Conservation (phyloP, 495 filamentous ascomycete genomes). For the Tuber borchii region DNA sequence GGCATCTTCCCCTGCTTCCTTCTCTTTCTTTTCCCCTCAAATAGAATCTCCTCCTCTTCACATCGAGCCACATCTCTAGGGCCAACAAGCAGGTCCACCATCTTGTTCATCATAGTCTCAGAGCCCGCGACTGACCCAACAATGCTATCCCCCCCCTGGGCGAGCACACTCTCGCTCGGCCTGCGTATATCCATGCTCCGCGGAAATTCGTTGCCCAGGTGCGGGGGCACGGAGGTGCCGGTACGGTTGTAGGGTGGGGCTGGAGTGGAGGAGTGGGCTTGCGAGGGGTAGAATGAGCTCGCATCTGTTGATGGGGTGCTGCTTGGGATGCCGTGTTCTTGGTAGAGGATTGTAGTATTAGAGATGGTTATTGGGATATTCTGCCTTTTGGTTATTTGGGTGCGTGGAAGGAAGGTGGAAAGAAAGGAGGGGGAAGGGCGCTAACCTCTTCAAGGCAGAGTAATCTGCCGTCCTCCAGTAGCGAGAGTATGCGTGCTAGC, state of each 20-base stretch:
- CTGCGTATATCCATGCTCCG: conserved; percentile 23
- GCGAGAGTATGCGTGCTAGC: conserved; percentile 60
- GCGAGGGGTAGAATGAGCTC: conserved; percentile 35
- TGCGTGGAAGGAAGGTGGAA: not conserved
- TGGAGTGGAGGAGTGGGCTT: conserved; percentile 19
- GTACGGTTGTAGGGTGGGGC: conserved; percentile 20
- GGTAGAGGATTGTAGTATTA: conserved; percentile 52
- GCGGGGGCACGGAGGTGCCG: conserved; percentile 19
- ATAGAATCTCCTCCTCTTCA: conserved; percentile 43
- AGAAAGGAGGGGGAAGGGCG: not conserved
- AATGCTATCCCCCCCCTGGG: conserved; percentile 39
- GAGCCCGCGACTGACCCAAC: conserved; percentile 37
- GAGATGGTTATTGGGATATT: conserved; percentile 44
- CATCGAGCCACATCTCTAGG: conserved; percentile 11
- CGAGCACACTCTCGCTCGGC: conserved; percentile 34
- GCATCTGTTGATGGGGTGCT: conserved; percentile 39
- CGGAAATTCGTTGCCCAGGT: conserved; percentile 22
- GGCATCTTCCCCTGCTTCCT: conserved; percentile 15
- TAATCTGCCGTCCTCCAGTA: conserved; percentile 60
- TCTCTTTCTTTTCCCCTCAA: conserved; percentile 24
- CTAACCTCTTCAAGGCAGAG: conserved; percentile 53
- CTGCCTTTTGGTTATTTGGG: conserved; percentile 9
- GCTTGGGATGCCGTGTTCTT: conserved; percentile 51
- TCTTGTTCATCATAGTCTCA: conserved; percentile 51
- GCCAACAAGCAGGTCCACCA: conserved; percentile 62